Percentiles rank a stretch among this genome's conserved stretches.
Conservation (phyloP, 495 filamentous ascomycete genomes). For the Tuber umbilicatum region DNA sequence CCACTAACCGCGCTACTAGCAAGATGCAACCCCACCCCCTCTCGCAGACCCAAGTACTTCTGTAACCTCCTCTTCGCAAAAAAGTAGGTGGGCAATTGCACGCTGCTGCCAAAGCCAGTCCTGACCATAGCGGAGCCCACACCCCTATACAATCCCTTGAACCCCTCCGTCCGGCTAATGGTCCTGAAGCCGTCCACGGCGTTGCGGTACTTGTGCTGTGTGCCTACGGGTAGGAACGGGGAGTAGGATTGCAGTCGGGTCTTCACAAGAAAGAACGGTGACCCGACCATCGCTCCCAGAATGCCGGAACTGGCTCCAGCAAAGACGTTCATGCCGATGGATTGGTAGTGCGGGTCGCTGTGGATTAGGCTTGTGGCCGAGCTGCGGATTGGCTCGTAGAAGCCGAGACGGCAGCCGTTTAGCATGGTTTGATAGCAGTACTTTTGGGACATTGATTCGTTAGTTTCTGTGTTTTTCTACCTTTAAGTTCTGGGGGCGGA, state of each 20-base stretch:
- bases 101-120: conserved; percentile 88
- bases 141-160: conserved; percentile 77
- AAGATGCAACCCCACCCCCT: conserved; percentile 83
- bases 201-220: conserved; percentile 86
- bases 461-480: background rate
- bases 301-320: conserved; percentile 81
- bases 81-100: conserved; percentile 97
- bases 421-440: conserved; percentile 96
- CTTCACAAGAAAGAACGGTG: conserved; percentile 98
- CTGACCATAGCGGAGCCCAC: conserved; percentile 93
- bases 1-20: conserved; percentile 83
- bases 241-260: conserved; percentile 92
- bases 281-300: conserved; percentile 80
- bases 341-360: conserved; percentile 66
- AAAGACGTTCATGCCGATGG: conserved; percentile 84
- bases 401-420: conserved; percentile 92
- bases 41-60: conserved; percentile 76
- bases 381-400: conserved; percentile 94
- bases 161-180: conserved; percentile 71
- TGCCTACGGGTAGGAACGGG: conserved; percentile 89
- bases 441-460: conserved; percentile 27
- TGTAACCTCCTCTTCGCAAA: conserved; percentile 84
- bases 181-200: conserved; percentile 71
- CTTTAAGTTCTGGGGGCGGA: background rate
- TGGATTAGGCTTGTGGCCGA: conserved; percentile 52